phyloP scores from a whole-genome alignment of 345 rosid species.

The Atalantia buxifolia region DNA sequence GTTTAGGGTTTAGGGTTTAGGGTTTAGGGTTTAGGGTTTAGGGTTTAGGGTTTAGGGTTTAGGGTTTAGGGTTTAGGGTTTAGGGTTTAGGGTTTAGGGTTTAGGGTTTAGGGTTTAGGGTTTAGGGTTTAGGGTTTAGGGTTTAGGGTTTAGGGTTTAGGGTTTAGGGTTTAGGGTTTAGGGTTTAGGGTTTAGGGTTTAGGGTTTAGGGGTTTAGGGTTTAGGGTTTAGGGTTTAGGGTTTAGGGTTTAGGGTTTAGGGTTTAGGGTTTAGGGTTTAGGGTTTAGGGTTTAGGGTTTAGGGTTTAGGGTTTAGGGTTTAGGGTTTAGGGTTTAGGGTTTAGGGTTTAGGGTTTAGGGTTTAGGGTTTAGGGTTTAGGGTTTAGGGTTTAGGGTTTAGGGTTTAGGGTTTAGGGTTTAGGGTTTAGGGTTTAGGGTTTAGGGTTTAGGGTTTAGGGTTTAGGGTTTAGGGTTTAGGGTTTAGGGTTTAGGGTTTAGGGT shows the following conservation, averaged over 20 bases:
- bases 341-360: background rate
- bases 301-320: background rate
- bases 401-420: background rate
- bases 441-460: slow-evolving; percentile 26
- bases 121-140: background rate
- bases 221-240: background rate
- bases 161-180: background rate
- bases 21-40: background rate
- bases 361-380: too few species aligned
- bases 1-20: background rate
- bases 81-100: background rate
- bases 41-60: background rate
- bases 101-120: background rate
- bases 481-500: slow-evolving; percentile 18
- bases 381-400: background rate
- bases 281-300: background rate
- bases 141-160: background rate
- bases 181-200: background rate
- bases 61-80: background rate
- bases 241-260: background rate
- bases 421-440: slow-evolving; percentile 23
- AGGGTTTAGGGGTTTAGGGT: background rate
- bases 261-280: background rate
- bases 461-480: slow-evolving; percentile 18
- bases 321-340: background rate